Conservation (phyloP, 805 yeast species). For the Sugiyamaella valdiviana region DNA sequence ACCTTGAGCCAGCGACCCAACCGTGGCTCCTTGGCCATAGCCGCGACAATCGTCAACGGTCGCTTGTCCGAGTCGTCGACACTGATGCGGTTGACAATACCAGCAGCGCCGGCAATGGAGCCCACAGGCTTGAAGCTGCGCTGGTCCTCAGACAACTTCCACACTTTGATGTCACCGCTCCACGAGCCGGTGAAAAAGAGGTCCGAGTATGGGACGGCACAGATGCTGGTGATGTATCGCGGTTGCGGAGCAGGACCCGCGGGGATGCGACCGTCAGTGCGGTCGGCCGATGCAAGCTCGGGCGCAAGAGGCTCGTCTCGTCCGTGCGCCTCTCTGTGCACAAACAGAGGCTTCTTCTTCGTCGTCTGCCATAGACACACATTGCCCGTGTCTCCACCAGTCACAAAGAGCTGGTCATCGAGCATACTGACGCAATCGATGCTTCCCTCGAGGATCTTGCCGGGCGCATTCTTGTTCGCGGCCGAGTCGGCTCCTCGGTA, state of each 20-base stretch:
- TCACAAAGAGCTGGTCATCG: slow-evolving; percentile 87
- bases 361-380: slow-evolving; percentile 84
- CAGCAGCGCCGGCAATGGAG: slow-evolving; percentile 53
- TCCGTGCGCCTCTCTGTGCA: slow-evolving; percentile 74
- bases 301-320: slow-evolving; percentile 43
- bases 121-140: slow-evolving; percentile 57
- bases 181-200: slow-evolving; percentile 84
- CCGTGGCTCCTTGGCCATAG: slow-evolving; percentile 78
- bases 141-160: slow-evolving; percentile 65
- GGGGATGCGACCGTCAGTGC: slow-evolving; percentile 25
- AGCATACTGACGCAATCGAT: slow-evolving; percentile 86
- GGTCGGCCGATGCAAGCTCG: slow-evolving; percentile 49
- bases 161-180: slow-evolving; percentile 68
- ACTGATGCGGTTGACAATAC: slow-evolving; percentile 41
- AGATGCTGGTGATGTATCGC: slow-evolving; percentile 75
- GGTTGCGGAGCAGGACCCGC: slow-evolving; percentile 67
- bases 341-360: slow-evolving; percentile 79
- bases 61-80: slow-evolving; percentile 20
- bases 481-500: slow-evolving; percentile 77
- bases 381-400: slow-evolving; percentile 94
- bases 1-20: slow-evolving; percentile 78
- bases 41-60: slow-evolving; percentile 47
- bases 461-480: slow-evolving; percentile 3
- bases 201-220: slow-evolving; percentile 80
- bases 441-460: slow-evolving; percentile 57